These are phyloP conservation scores for Aspergillus pseudotamarii DNA, from an alignment of 2,329 filamentous ascomycete genomes.

Conservation along the genomic window DNA sequence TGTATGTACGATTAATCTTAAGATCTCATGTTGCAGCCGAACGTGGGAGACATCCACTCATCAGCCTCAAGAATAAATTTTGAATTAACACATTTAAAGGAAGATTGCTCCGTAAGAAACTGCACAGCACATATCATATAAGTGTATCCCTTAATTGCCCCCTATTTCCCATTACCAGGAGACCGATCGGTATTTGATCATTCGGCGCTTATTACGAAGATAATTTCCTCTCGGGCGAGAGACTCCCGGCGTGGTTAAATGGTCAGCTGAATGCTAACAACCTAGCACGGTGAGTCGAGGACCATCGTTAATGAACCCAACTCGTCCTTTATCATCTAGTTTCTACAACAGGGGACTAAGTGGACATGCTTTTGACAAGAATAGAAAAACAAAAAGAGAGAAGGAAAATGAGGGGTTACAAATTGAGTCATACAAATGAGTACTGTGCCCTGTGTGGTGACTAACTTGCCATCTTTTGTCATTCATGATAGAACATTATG, in stretches of 20 bases:
- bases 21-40: background rate
- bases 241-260: background rate
- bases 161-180: background rate
- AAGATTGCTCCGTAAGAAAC: background rate
- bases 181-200: background rate
- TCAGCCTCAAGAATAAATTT: background rate
- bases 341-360: background rate
- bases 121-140: background rate
- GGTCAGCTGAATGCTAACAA: background rate
- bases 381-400: background rate
- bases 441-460: background rate
- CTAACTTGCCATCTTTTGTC: background rate
- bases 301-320: background rate
- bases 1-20: background rate
- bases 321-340: background rate
- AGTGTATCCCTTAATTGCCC: background rate
- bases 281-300: background rate
- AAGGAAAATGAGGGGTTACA: slow-evolving; percentile 7
- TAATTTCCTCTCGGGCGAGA: slow-evolving; percentile 12
- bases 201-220: background rate
- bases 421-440: background rate
- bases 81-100: background rate
- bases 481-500: background rate
- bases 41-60: background rate
- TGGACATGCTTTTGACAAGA: background rate